These are phyloP conservation scores for Paragyromitra xinjiangensis DNA, from an alignment of 495 filamentous ascomycete species.

Conservation along the genomic window DNA sequence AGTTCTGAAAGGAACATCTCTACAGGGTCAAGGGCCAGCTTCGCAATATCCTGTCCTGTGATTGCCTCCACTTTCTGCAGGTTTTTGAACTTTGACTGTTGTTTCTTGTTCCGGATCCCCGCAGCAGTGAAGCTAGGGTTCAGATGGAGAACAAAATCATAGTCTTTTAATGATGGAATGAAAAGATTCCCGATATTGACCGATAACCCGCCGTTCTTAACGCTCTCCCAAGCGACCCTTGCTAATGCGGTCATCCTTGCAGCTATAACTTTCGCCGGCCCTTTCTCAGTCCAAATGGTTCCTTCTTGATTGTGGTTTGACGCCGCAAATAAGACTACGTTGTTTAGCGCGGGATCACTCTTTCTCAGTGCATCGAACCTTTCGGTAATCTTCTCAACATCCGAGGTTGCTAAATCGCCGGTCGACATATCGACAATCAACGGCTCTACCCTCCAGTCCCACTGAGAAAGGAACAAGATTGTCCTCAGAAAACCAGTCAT, in stretches of 20 bases:
- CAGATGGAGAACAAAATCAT: slow-evolving; percentile 83
- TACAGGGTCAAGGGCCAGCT: slow-evolving; percentile 47
- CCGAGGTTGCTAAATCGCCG: slow-evolving; percentile 61
- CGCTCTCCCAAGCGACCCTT: slow-evolving; percentile 70
- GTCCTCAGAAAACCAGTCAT: slow-evolving; percentile 84
- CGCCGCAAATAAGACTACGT: slow-evolving; percentile 79
- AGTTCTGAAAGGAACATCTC: slow-evolving; percentile 47
- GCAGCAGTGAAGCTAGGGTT: slow-evolving; percentile 62
- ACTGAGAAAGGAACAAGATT: slow-evolving; percentile 76
- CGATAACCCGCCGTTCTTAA: slow-evolving; percentile 59
- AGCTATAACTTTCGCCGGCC: slow-evolving; percentile 82
- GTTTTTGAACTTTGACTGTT: slow-evolving; percentile 74
- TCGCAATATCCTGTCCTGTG: slow-evolving; percentile 54
- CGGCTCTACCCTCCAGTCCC: slow-evolving; percentile 90
- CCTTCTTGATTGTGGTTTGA: slow-evolving; percentile 80
- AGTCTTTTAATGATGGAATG: slow-evolving; percentile 72
- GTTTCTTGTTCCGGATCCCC: slow-evolving; percentile 52
- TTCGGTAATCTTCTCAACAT: slow-evolving; percentile 70
- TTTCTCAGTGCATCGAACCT: slow-evolving; percentile 81
- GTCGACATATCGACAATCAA: slow-evolving; percentile 73
- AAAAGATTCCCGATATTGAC: slow-evolving; percentile 68
- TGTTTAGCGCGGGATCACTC: slow-evolving; percentile 87
- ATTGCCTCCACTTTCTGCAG: slow-evolving; percentile 61
- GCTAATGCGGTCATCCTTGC: slow-evolving; percentile 83
- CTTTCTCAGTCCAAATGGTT: slow-evolving; percentile 77